Evolutionary conservation across 192 early-diverging fungal genomes (phyloP).

Genomic region (Allomyces macrogynus): DNA sequence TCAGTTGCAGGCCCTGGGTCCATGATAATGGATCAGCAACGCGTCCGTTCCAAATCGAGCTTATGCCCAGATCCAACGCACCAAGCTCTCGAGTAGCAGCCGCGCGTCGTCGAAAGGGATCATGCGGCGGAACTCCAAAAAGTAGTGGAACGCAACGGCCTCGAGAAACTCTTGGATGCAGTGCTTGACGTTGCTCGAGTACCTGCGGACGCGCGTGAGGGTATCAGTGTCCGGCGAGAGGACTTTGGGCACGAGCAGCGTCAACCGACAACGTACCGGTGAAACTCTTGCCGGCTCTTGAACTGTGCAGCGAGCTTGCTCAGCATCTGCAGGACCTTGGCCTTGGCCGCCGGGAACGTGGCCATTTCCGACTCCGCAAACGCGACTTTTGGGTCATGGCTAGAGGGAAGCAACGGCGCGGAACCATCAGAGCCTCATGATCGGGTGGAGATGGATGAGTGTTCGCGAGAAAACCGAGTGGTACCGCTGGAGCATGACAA

Average conservation of each 20-base stretch:
- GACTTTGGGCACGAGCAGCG: not conserved
- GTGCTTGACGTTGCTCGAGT: too few relatives aligned
- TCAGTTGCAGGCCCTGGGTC: not conserved
- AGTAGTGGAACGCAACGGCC: not conserved
- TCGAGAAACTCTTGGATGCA: not conserved
- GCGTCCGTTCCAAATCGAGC: not conserved
- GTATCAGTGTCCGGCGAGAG: not conserved
- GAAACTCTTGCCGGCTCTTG: not conserved
- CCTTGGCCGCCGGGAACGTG: too few relatives aligned
- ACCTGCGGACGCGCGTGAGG: not conserved
- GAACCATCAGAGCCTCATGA: not conserved
- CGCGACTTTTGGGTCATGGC: too few relatives aligned
- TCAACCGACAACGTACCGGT: not conserved
- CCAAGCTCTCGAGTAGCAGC: not conserved
- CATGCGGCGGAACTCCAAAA: not conserved
- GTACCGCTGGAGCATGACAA: not conserved
- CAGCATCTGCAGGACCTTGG: not conserved
- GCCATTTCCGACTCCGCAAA: too few relatives aligned
- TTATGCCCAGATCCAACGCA: not conserved
- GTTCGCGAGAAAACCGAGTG: too few relatives aligned
- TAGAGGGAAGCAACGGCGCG: too few relatives aligned
- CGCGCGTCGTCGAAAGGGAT: not conserved
- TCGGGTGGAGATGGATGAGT: too few relatives aligned
- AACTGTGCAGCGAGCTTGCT: not conserved
- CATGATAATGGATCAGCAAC: too few relatives aligned